These are phyloP conservation scores for Ananas comosus DNA, from an alignment of 176 grass and related monocot species.

Conservation along the genomic window DNA sequence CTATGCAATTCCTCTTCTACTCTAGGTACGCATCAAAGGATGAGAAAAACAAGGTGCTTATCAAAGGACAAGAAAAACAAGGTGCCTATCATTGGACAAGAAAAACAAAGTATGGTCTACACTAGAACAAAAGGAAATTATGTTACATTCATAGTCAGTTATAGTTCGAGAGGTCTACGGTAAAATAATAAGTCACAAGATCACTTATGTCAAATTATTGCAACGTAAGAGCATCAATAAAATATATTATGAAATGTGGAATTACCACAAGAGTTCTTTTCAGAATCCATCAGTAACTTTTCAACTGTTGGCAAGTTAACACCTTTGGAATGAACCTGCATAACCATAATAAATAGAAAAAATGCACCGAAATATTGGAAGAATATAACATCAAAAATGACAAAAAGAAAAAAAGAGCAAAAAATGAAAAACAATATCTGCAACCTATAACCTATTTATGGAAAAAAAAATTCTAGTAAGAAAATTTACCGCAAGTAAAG, in stretches of 20 bases:
- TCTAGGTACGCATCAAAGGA: too few species aligned
- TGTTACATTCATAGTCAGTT: too few species aligned
- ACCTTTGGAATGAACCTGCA: slow-evolving; percentile 83
- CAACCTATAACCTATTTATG: background rate
- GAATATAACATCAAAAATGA: slow-evolving; percentile 7
- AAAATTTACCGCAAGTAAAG: slow-evolving; percentile 53
- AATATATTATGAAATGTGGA: background rate
- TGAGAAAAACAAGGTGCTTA: too few species aligned
- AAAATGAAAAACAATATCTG: background rate
- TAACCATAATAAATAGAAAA: slow-evolving; percentile 16
- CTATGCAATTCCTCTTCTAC: too few species aligned
- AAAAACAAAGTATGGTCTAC: too few species aligned
- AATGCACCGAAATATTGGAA: slow-evolving; percentile 9
- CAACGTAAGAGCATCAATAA: background rate
- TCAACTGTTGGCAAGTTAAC: slow-evolving; percentile 58
- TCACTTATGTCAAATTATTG: too few species aligned
- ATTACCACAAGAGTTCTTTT: slow-evolving; percentile 49
- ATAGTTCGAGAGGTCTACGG: too few species aligned
- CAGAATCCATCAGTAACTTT: slow-evolving; percentile 50
- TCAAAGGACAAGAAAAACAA: too few species aligned
- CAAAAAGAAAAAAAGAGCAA: slow-evolving; percentile 2
- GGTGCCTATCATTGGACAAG: too few species aligned
- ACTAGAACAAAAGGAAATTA: too few species aligned
- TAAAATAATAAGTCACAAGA: too few species aligned
- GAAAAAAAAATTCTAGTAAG: background rate